Percentiles rank a stretch among this genome's conserved stretches.
Conservation (phyloP, 345 rosid species). For the Eucalyptus polyanthemos region DNA sequence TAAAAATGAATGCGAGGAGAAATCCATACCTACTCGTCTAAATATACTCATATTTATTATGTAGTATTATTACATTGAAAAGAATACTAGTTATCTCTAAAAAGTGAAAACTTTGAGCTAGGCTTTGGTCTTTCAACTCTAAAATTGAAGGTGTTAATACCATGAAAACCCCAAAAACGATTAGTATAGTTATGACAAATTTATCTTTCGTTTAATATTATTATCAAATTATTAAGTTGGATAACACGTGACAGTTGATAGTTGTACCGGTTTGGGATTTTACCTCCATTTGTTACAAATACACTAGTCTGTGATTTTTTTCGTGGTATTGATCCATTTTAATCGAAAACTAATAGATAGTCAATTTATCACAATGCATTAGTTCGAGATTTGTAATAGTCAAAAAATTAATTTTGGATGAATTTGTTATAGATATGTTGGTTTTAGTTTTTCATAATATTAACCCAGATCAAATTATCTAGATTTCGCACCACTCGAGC, state of each 20-base stretch:
- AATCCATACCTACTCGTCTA: neutral
- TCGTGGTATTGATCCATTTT: too few species aligned
- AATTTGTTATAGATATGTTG: fast-evolving
- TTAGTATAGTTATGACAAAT: too few species aligned
- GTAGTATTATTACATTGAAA: neutral
- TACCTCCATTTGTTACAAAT: fast-evolving
- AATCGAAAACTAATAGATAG: too few species aligned
- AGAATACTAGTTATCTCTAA: neutral
- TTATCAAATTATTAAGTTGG: fast-evolving
- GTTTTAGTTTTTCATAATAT: too few species aligned
- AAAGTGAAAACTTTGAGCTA: neutral
- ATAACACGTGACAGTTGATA: fast-evolving
- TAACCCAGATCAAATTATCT: neutral
- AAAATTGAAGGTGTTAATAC: neutral
- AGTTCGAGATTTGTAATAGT: too few species aligned
- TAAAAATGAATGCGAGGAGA: neutral
- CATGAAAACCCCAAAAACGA: too few species aligned
- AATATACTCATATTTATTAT: neutral
- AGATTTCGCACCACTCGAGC: neutral
- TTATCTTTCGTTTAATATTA: fast-evolving
- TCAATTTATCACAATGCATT: too few species aligned
- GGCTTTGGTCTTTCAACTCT: neutral
- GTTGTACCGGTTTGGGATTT: fast-evolving
- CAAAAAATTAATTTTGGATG: fast-evolving
- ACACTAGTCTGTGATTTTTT: fast-evolving